Evolutionary conservation across 306 rosid species (phyloP).

Genomic region (Castanea sativa): DNA sequence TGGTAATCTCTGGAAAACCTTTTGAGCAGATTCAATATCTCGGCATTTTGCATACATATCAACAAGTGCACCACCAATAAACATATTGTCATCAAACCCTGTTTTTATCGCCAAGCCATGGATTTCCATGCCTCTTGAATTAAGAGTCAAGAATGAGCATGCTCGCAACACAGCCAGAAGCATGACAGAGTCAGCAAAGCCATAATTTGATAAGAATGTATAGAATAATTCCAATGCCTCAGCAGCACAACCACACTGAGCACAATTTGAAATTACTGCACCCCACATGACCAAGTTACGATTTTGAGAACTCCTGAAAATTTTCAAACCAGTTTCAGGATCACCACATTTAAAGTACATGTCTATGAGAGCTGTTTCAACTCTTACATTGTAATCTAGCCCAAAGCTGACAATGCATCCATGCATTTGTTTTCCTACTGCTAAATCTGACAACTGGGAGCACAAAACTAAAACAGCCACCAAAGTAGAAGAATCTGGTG

Average conservation of each 20-base stretch:
- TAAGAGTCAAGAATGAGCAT: conserved; percentile 32
- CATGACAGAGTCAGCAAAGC: conserved; percentile 28
- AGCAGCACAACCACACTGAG: conserved; percentile 21
- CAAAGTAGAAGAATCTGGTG: conserved; percentile 35
- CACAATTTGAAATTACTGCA: conserved; percentile 20
- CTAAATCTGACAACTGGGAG: conserved; percentile 27
- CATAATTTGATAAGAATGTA: conserved; percentile 9
- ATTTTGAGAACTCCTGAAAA: conserved; percentile 21
- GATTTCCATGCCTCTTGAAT: conserved; percentile 28
- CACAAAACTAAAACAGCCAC: conserved; percentile 36
- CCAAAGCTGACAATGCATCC: conserved; percentile 16
- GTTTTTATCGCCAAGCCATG: conserved; percentile 29
- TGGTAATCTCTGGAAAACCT: conserved; percentile 18
- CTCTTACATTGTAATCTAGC: conserved; percentile 28
- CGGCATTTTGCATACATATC: conserved; percentile 40
- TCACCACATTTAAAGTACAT: conserved; percentile 38
- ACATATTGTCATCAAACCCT: conserved; percentile 22
- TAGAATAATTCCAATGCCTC: conserved; percentile 31
- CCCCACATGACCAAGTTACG: conserved; percentile 35
- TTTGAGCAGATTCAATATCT: conserved; percentile 29
- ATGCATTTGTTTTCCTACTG: conserved; percentile 37
- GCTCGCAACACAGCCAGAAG: conserved; percentile 39
- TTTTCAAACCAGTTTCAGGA: conserved; percentile 21
- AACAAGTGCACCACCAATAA: conserved; percentile 34
- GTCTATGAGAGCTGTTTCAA: conserved; percentile 43